Evolutionary conservation across 1,284 basidiomycete species (phyloP), one percentile per base, ranked within the genome.

Genomic region (Athelia psychrophila): DNA sequence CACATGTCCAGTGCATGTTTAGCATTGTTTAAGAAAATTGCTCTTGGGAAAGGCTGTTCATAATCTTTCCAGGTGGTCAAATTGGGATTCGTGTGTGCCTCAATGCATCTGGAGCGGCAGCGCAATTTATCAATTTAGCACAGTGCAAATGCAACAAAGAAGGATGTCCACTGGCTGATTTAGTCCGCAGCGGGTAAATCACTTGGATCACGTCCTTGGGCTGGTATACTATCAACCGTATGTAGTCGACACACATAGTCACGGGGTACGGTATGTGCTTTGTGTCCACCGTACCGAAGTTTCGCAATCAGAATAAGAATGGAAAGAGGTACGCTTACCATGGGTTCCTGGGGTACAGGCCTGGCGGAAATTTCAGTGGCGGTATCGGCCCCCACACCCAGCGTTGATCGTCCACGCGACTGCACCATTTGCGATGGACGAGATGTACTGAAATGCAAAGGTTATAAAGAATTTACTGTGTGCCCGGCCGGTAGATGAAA

Each of bases 181-280:
- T 93, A 93, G 19, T n/a, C 77, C 73, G 75, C 67, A 0, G 94
- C 96, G 0, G 93, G 94, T 67, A 84, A 88, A 48, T 82, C 79
- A 19, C 72, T 65, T 1, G 93, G 93, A 86, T 80, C 9, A 77
- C 64, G 50, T 81, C 68, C 54, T 80, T 76, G 15, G 81, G 78
- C 61, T 92, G 91, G 64, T 93, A 94, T n/a, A n/a, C n/a, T n/a
- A n/a, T n/a, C 2, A 95, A 86, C 8, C 93, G 81, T 42, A 95
- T 80, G 69, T 85, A 96, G 63, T 97, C 93, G 51, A 96, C 72
- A 23, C 73, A 71, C 87, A 95, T 86, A 8, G 72, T 77, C 5
- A 73, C 65, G 1, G 92, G 92, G 72, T 91, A 93, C 2, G 64
- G 68, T 38, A 94, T 72, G 49, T 87, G 71, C 0, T 76, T 66